Evolutionary conservation across 2,329 filamentous ascomycete genomes (phyloP).

Genomic region (Exophiala mesophila): DNA sequence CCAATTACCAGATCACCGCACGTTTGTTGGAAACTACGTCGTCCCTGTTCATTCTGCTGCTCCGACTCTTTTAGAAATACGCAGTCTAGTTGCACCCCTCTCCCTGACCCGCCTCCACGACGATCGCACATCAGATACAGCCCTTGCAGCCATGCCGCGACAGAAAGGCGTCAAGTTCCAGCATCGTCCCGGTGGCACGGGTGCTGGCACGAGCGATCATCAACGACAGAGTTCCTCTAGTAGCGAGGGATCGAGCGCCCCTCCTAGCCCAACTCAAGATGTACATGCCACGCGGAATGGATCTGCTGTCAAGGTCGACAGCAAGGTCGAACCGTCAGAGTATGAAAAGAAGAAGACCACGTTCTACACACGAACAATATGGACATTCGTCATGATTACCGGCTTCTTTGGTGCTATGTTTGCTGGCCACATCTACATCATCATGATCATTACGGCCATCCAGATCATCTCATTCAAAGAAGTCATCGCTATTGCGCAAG

Average conservation of each 20-base stretch:
- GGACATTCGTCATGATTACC: conserved; percentile 96
- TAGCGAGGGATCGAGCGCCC: conserved; percentile 48
- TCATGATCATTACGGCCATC: conserved; percentile 83
- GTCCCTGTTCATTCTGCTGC: no score
- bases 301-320: conserved; percentile 27
- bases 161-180: conserved; percentile 58
- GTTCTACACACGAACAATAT: conserved; percentile 93
- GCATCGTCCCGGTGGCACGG: conserved; percentile 40
- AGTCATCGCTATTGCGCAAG: conserved; percentile 94
- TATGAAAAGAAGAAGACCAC: conserved; percentile 99
- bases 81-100: no score
- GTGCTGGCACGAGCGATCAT: conserved; percentile 41
- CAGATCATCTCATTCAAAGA: conserved; percentile 99
- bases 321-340: conserved; percentile 53
- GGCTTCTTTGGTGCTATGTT: conserved; percentile 90
- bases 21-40: no score
- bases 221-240: conserved; percentile 52
- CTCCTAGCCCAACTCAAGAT: conserved; percentile 44
- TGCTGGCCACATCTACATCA: conserved; percentile 95
- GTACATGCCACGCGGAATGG: conserved; percentile 30
- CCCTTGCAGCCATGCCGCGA: conserved; percentile 42
- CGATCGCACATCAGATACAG: no score
- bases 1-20: no score
- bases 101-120: no score
- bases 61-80: no score